A percentile compares a stretch with the other conserved stretches of the same genome.
Conservation (phyloP, 495 filamentous ascomycete species). For the Podospora appendiculata region DNA sequence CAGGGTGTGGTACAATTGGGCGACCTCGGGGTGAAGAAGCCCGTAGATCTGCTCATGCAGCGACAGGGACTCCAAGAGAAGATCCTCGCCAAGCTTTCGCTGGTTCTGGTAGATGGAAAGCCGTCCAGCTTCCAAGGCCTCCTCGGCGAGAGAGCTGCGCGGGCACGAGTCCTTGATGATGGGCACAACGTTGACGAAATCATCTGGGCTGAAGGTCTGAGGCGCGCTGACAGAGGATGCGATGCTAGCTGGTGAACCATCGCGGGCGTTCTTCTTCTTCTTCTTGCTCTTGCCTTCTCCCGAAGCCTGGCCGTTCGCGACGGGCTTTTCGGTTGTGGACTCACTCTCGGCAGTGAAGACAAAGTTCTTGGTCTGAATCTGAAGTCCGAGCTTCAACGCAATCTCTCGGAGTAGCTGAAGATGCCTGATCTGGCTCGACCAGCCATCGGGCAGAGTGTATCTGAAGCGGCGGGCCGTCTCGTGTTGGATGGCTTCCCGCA, state of each 20-base stretch:
- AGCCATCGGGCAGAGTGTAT: conserved; percentile 60
- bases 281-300: conserved; percentile 42
- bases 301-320: conserved; percentile 20
- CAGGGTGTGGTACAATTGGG: conserved; percentile 86
- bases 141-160: conserved; percentile 82
- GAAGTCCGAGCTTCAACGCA: conserved; percentile 82
- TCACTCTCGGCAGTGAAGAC: conserved; percentile 45
- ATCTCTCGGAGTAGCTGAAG: conserved; percentile 85
- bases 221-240: conserved; percentile 37
- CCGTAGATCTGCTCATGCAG: conserved; percentile 99
- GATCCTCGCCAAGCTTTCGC: conserved; percentile 91
- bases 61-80: conserved; percentile 89
- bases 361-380: conserved; percentile 78
- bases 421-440: conserved; percentile 58
- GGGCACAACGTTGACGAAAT: conserved; percentile 86
- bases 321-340: conserved; percentile 8
- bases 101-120: conserved; percentile 92
- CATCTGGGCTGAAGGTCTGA: conserved; percentile 70
- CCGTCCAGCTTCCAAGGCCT: conserved; percentile 89
- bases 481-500: conserved; percentile 61
- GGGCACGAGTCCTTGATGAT: conserved; percentile 90
- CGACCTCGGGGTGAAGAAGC: conserved; percentile 93
- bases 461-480: conserved; percentile 70
- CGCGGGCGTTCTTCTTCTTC: conserved; percentile 67
- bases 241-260: conserved; percentile 44